Base-by-base conservation (phyloP, 2,329 filamentous ascomycete species). In the Aspergillus ruber region DNA sequence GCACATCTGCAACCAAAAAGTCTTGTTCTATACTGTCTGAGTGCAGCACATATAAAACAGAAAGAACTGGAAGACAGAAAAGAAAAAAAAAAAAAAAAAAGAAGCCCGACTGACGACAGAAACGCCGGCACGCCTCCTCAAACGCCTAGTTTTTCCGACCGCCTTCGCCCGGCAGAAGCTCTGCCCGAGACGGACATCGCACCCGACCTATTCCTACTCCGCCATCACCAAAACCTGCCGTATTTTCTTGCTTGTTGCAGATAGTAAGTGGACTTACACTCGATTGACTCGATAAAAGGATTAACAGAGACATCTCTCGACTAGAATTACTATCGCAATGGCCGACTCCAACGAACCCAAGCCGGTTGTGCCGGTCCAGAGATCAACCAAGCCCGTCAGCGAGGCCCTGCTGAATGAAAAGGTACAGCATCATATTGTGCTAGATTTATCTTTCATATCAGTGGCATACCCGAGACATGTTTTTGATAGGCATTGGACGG, bases 371-470 rank as follows among this genome's bases (percentile, higher is more conserved):
- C 78, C 82, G 56, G 79, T 86, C 68, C 80, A 85, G 71, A 83
- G 88, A 61, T 75, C 82, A 54, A 81, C 73, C 67, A 80, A 81
- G 73, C 91, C 93, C 56, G 86, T 96, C 75, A 97, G 91, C 79
- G 93, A 98, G 79, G 88, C 91, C 66, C 83, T 98, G 64, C 82
- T 98, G 67, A 97, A 97, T 74, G 93, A 98, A 77, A 98, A 98
- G 90, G 93, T 96, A 83, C 44, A 47, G 15, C 15, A 10, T 8
- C 8, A 36, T 8, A 18, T 15, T 17, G 7, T 33, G 13, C 27
- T 33, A 32, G 4, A 17, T 32, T 10, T 33, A n/a, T 23, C 10
- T 27, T 21, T 7, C 17, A 32, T 12, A 21, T 15, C 18, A 10
- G 7, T 21, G 10, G 23, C 25, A n/a, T 10, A 13, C 9, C 12